Conservation (phyloP, 192 early-diverging fungal species). For the Mortierella antarctica region DNA sequence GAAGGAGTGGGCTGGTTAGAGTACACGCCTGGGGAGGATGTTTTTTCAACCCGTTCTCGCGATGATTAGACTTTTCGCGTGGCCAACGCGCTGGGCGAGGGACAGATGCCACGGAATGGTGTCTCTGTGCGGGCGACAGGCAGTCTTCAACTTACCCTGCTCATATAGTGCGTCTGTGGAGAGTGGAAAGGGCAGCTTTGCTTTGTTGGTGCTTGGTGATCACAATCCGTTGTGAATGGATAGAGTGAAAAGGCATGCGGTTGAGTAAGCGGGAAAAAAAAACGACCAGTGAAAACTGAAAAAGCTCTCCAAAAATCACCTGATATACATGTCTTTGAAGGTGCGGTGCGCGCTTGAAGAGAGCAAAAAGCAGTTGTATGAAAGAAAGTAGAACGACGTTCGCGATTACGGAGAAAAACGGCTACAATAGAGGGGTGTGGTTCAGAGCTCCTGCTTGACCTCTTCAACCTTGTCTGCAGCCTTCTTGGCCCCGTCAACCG, state of each 20-base stretch:
- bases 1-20: slow-evolving; percentile 8
- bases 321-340: no score
- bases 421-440: neutral
- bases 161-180: neutral
- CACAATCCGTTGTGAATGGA: neutral
- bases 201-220: neutral
- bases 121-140: neutral
- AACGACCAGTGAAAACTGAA: no score
- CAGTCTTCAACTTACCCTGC: slow-evolving; percentile 5
- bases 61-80: no score
- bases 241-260: neutral
- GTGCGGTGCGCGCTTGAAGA: no score
- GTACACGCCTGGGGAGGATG: neutral
- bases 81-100: neutral
- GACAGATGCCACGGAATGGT: neutral
- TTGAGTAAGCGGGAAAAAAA: neutral
- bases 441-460: slow-evolving; percentile 26
- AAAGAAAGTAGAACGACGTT: neutral
- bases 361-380: neutral
- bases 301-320: no score
- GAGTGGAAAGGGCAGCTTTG: neutral
- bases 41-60: no score
- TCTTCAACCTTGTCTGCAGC: slow-evolving; percentile 21
- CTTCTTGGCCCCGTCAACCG: slow-evolving; percentile 11
- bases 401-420: neutral